Percentiles rank a stretch among this genome's conserved stretches.
phyloP scores from a whole-genome alignment of 345 rosid species.

The Cochlearia excelsa region DNA sequence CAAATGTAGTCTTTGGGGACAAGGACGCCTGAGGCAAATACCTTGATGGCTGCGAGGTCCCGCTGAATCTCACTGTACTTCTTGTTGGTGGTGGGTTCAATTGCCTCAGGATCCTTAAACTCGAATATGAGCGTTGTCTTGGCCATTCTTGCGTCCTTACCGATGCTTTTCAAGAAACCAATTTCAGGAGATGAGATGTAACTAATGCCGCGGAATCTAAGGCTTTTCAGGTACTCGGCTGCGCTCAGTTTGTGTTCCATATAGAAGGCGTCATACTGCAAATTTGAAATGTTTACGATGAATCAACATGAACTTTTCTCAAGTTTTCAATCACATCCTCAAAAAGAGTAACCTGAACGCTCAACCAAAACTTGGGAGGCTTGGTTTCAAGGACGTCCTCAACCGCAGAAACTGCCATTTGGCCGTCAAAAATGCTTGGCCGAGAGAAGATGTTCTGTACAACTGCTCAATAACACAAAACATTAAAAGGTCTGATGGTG shows the following conservation, averaged over 20 bases:
- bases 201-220: constrained; percentile 15
- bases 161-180: constrained; percentile 57
- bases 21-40: constrained; percentile 63
- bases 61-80: constrained; percentile 46
- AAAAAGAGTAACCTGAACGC: constrained; percentile 54
- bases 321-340: neutral
- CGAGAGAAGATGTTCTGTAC: constrained; percentile 54
- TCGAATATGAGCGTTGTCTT: constrained; percentile 53
- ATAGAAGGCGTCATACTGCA: constrained; percentile 67
- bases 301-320: constrained; percentile 30
- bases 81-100: constrained; percentile 69
- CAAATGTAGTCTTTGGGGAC: constrained; percentile 79
- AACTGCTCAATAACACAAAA: constrained; percentile 41
- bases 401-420: constrained; percentile 38
- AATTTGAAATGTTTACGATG: constrained; percentile 36
- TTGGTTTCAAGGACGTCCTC: constrained; percentile 46
- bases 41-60: constrained; percentile 54
- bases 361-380: constrained; percentile 64
- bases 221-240: constrained; percentile 32
- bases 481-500: constrained; percentile 2
- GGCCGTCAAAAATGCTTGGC: constrained; percentile 50
- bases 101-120: constrained; percentile 42
- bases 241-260: constrained; percentile 50
- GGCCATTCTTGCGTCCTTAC: constrained; percentile 37
- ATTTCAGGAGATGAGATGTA: constrained; percentile 72